A percentile compares a stretch with the other conserved stretches of the same genome.
Evolutionary conservation across 208 protist species (phyloP).

Genomic region (Vickermania spadyakhi): DNA sequence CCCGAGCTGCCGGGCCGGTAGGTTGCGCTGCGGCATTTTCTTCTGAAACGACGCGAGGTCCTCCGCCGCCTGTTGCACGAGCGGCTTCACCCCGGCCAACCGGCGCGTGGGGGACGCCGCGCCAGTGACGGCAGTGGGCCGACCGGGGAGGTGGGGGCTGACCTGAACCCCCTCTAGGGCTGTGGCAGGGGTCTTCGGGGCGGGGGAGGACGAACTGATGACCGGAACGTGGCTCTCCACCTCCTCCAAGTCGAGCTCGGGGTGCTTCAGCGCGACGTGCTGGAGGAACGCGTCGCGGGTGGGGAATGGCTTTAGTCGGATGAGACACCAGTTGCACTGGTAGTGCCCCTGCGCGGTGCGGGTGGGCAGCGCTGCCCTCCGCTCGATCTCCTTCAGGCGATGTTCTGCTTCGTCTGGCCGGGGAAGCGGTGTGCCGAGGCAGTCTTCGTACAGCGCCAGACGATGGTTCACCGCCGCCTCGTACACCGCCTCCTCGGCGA

Average conservation of each 20-base stretch:
- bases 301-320: conserved; percentile 19
- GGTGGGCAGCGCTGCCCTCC: conserved; percentile 36
- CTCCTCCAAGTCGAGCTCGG: conserved; percentile 51
- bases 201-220: conserved; percentile 5
- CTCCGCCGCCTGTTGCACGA: conserved; percentile 11
- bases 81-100: conserved; percentile 21
- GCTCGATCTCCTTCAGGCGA: neutral
- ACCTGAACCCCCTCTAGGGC: conserved; percentile 1
- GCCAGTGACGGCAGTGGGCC: neutral
- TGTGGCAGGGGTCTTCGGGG: neutral
- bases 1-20: conserved; percentile 2
- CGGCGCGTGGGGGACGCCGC: conserved; percentile 9
- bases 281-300: conserved; percentile 74
- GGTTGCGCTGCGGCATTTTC: neutral
- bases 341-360: conserved; percentile 43
- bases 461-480: conserved; percentile 42
- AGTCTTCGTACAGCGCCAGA: conserved; percentile 45
- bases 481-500: conserved; percentile 38
- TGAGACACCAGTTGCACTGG: conserved; percentile 78
- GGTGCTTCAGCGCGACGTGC: conserved; percentile 69
- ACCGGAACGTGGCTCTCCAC: conserved; percentile 49
- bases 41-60: neutral
- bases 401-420: neutral
- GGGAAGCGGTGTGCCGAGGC: conserved; percentile 42
- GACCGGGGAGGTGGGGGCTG: neutral